Conservation (phyloP, 495 filamentous ascomycete genomes). For the Penicillium maclennaniae region DNA sequence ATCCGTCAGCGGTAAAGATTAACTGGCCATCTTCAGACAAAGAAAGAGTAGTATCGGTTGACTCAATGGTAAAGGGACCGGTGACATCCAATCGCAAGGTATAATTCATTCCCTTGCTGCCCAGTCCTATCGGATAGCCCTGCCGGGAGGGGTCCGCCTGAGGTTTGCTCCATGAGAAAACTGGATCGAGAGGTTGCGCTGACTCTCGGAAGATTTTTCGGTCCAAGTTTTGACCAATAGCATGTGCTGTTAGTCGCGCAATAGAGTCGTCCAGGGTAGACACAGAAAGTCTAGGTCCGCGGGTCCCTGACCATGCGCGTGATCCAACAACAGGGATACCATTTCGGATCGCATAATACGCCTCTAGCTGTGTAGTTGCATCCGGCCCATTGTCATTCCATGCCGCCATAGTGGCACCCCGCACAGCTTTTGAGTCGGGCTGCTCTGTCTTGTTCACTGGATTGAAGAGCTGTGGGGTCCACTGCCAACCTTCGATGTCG, state of each 20-base stretch:
- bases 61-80: slow-evolving; percentile 42
- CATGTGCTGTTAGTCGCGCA: slow-evolving; percentile 32
- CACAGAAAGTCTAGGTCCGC: slow-evolving; percentile 31
- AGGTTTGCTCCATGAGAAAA: slow-evolving; percentile 10
- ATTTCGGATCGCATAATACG: slow-evolving; percentile 50
- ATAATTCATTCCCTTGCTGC: slow-evolving; percentile 53
- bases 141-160: not conserved
- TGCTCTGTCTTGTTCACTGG: slow-evolving; percentile 39
- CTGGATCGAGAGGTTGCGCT: not conserved
- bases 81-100: slow-evolving; percentile 35
- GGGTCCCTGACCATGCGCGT: slow-evolving; percentile 41
- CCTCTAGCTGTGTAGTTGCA: slow-evolving; percentile 52
- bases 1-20: slow-evolving; percentile 45
- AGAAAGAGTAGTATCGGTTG: slow-evolving; percentile 30
- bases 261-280: slow-evolving; percentile 27
- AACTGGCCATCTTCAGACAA: slow-evolving; percentile 31
- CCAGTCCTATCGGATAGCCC: slow-evolving; percentile 24
- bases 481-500: slow-evolving; percentile 41
- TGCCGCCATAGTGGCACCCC: slow-evolving; percentile 50
- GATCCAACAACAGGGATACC: slow-evolving; percentile 48
- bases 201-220: slow-evolving; percentile 16
- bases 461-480: slow-evolving; percentile 48
- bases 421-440: slow-evolving; percentile 28
- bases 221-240: slow-evolving; percentile 50
- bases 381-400: slow-evolving; percentile 58